phyloP scores from a whole-genome alignment of 257 asterid species.

The Buddleja alternifolia region DNA sequence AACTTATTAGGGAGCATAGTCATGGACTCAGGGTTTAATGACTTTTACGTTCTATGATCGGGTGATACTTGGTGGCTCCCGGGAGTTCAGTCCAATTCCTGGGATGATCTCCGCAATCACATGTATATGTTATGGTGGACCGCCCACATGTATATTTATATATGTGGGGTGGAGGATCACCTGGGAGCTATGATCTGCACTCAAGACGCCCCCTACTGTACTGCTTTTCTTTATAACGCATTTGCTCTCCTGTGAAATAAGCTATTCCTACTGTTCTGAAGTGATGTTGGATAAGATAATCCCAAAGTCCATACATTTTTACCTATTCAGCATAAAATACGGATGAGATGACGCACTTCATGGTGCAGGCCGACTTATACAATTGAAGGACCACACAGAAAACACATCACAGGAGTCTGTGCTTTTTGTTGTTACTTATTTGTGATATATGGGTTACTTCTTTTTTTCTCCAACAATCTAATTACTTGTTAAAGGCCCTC shows the following conservation, averaged over 20 bases:
- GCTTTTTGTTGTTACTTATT: neutral
- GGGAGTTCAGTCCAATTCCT: too few species aligned
- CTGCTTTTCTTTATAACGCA: neutral
- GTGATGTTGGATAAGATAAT: neutral
- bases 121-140: too few species aligned
- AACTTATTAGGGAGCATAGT: conserved; percentile 12
- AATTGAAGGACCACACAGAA: neutral
- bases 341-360: neutral
- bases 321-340: conserved; percentile 3
- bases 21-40: conserved; percentile 9
- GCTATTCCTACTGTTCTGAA: neutral
- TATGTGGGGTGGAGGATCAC: too few species aligned
- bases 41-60: neutral
- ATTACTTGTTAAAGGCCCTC: conserved; percentile 8
- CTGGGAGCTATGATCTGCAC: too few species aligned
- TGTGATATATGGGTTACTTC: neutral
- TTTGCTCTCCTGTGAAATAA: neutral
- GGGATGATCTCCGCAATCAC: too few species aligned
- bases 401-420: neutral
- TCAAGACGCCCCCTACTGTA: neutral
- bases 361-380: neutral
- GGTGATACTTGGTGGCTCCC: too few species aligned
- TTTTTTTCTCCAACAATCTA: neutral
- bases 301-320: neutral
- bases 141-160: too few species aligned